Percentiles rank a stretch among this genome's conserved stretches.
Conservation (phyloP, 2,329 filamentous ascomycete species). For the Botrytis deweyae region DNA sequence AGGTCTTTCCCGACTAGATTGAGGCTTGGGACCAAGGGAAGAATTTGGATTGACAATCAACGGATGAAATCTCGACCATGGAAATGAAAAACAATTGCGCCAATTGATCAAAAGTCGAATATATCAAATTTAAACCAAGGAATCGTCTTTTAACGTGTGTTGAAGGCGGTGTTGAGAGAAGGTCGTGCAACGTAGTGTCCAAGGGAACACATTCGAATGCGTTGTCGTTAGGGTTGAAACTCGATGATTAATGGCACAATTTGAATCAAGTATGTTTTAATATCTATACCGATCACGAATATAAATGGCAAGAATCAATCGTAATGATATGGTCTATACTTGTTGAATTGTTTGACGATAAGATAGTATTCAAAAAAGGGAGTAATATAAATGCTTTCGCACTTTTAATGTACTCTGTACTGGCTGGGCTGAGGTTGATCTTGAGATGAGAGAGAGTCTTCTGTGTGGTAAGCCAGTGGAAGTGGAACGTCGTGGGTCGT, state of each 20-base stretch:
- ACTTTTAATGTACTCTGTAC: not conserved
- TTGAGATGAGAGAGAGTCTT: not conserved
- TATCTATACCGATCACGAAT: not conserved
- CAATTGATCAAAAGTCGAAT: not conserved
- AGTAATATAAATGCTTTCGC: not conserved
- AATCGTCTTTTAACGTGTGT: not conserved
- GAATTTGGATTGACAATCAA: constrained; percentile 3
- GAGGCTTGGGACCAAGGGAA: constrained; percentile 12
- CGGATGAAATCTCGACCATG: constrained; percentile 7
- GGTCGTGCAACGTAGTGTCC: constrained; percentile 16
- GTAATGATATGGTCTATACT: not conserved
- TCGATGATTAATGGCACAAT: constrained; percentile 5
- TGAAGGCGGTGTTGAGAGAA: constrained; percentile 13
- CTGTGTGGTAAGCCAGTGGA: not conserved
- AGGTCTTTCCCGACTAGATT: not conserved
- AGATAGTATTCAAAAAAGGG: not conserved
- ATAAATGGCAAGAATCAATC: not conserved
- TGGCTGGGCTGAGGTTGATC: not conserved
- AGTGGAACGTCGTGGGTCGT: not conserved
- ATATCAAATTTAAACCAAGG: not conserved
- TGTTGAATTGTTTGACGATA: not conserved
- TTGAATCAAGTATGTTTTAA: not conserved
- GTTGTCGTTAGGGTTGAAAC: constrained; percentile 18
- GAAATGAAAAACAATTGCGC: not conserved
- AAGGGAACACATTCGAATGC: constrained; percentile 19